Percentiles rank a stretch among this genome's conserved stretches.
Conservation (phyloP, 805 yeast genomes). For the Jamesozyma jinghongensis region DNA sequence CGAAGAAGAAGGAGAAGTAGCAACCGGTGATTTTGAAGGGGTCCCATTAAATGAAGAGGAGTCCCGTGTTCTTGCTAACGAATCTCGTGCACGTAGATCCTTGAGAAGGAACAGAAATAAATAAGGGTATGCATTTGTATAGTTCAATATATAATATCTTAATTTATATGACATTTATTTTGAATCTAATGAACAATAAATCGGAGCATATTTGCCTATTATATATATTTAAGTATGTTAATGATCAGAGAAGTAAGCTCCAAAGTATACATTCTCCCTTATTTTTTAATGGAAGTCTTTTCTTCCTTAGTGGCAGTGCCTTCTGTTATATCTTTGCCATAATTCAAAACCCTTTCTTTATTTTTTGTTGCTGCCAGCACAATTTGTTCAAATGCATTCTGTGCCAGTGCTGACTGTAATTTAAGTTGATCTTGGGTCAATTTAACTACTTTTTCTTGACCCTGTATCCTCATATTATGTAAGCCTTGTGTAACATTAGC, state of each 20-base stretch:
- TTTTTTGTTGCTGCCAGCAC: slow-evolving; percentile 60
- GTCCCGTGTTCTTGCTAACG: not conserved
- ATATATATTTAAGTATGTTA: too few relatives aligned
- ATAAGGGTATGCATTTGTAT: too few relatives aligned
- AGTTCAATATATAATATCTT: too few relatives aligned
- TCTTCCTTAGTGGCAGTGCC: too few relatives aligned
- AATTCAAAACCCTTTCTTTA: slow-evolving; percentile 34
- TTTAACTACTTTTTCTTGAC: slow-evolving; percentile 6
- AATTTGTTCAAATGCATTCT: slow-evolving; percentile 58
- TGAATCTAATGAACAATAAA: too few relatives aligned
- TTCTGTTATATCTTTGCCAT: slow-evolving; percentile 9
- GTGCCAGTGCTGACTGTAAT: slow-evolving; percentile 36
- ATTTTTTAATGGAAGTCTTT: not conserved
- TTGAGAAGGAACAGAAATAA: not conserved
- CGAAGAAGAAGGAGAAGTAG: slow-evolving; percentile 1
- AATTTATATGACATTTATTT: too few relatives aligned
- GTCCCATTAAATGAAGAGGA: not conserved
- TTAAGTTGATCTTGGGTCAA: slow-evolving; percentile 10
- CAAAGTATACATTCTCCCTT: not conserved
- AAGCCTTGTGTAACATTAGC: slow-evolving; percentile 17
- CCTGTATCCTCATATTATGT: slow-evolving; percentile 8
- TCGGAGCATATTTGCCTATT: too few relatives aligned
- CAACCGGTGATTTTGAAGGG: too few relatives aligned
- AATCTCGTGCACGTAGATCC: not conserved
- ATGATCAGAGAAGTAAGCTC: too few relatives aligned